Base-by-base conservation (phyloP, 805 yeast species). In the Cyberlindnera saturnus region DNA sequence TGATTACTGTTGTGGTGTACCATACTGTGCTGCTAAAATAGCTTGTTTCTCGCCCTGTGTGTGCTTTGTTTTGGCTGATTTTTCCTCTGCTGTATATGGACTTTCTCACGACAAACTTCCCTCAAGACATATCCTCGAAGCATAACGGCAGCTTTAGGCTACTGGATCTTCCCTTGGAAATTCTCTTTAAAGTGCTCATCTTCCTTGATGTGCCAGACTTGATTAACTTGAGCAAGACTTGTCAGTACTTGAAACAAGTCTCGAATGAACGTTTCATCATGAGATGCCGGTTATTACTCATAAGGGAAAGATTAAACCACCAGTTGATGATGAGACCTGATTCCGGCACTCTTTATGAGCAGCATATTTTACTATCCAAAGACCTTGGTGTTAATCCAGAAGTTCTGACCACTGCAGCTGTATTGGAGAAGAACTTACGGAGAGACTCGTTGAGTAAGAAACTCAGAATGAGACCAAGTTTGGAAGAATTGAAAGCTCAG, bases 171-270 rank as follows among this genome's bases (percentile, higher is more conserved):
- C 60, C 60, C 6, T 34, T 55, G 29, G 60, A 55, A 40, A 34
- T 55, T 4, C 41, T 55, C n/a, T 42, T 50, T 43, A 53, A 53
- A 28, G 45, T 52, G 9, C 32, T 52, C 15, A 47, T 53, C 15
- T 55, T 55, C 20, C 44, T 55, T 1, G 60, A 55, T 34, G 51
- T 44, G 14, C 60, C 60, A 2, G 60, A 55, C 36, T 38, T 55
- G 34, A 33, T 40, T 7, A 44, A 40, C 6, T 18, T 55, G 14
- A 39, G 50, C 2, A 34, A 39, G 31, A 47, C 57, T 3, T 56
- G 59, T 30, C 46, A 38, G 11, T 50, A 47, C 31, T 34, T 56
- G 20, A 40, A 49, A 18, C 31, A 43, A 10, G 38, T 52, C 1
- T 50, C 57, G 3, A 48, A 49, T 23, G 59, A 55, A 36, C 36